phyloP scores from a whole-genome alignment of 371 early-diverging fungal species.

The Mortierella polycephala region DNA sequence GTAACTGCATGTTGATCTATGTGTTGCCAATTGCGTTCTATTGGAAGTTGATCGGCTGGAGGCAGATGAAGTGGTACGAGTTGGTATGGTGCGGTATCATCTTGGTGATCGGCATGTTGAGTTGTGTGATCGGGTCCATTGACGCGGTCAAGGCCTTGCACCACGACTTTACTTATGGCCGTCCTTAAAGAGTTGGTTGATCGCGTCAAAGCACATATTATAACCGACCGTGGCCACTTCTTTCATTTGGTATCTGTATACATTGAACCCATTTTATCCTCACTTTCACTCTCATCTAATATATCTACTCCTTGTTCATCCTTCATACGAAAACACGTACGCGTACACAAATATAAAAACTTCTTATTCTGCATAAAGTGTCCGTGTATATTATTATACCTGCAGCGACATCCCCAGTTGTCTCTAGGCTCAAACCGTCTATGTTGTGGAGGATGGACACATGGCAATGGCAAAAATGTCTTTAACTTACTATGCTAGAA shows the following conservation, averaged over 20 bases:
- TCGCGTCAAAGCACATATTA: conserved; percentile 1
- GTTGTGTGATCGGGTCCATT: conserved; percentile 80
- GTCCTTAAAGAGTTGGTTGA: not conserved
- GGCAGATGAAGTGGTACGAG: conserved; percentile 68
- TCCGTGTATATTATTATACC: too few relatives aligned
- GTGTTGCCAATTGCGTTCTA: conserved; percentile 86
- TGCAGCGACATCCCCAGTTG: too few relatives aligned
- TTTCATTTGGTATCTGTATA: not conserved
- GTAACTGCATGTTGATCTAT: conserved; percentile 81
- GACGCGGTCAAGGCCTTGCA: conserved; percentile 67
- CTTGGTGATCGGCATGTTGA: conserved; percentile 73
- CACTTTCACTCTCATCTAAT: too few relatives aligned
- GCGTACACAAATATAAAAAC: too few relatives aligned
- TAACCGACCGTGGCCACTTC: not conserved
- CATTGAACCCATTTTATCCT: too few relatives aligned
- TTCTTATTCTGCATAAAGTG: too few relatives aligned
- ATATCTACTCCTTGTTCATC: too few relatives aligned
- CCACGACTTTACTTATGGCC: conserved; percentile 25
- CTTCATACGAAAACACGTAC: too few relatives aligned
- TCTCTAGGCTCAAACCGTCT: too few relatives aligned
- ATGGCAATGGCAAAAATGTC: too few relatives aligned
- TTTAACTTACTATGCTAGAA: too few relatives aligned
- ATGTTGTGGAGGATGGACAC: too few relatives aligned
- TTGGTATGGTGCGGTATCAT: conserved; percentile 70
- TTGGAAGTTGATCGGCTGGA: conserved; percentile 73